phyloP scores from a whole-genome alignment of 2,329 filamentous ascomycete genomes.

The Hawksworthiomyces lignivorus region DNA sequence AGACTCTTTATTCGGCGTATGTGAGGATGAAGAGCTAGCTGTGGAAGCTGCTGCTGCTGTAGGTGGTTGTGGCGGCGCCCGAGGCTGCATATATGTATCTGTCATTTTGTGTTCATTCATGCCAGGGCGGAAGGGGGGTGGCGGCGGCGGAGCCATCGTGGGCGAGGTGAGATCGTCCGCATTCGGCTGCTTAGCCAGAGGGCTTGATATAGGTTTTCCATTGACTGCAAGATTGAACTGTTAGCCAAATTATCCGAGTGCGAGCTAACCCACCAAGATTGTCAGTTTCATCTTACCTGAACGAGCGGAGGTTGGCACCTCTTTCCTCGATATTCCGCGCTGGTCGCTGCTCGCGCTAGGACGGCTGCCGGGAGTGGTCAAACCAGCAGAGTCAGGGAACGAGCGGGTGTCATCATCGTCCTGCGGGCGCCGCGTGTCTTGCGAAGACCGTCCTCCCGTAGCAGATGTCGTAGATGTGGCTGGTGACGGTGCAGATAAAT shows the following conservation, averaged over 20 bases:
- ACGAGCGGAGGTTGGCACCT: slow-evolving; percentile 40
- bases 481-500: slow-evolving; percentile 23
- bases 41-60: slow-evolving; percentile 31
- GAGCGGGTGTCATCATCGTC: slow-evolving; percentile 45
- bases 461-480: slow-evolving; percentile 18
- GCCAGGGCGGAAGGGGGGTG: slow-evolving; percentile 18
- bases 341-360: slow-evolving; percentile 29
- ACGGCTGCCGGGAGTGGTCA: slow-evolving; percentile 27
- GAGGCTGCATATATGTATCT: slow-evolving; percentile 51
- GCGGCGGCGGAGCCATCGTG: slow-evolving; percentile 13
- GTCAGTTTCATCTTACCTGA: slow-evolving; percentile 38
- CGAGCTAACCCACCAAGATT: too few relatives aligned
- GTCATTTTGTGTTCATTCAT: slow-evolving; percentile 34
- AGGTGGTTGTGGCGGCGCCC: slow-evolving; percentile 48
- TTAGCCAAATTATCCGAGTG: too few relatives aligned
- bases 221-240: too few relatives aligned
- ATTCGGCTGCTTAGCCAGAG: slow-evolving; percentile 6
- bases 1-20: slow-evolving; percentile 39
- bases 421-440: slow-evolving; percentile 45
- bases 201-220: slow-evolving; percentile 22
- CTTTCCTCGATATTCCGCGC: slow-evolving; percentile 57
- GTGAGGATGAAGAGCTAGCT: slow-evolving; percentile 32
- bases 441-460: slow-evolving; percentile 42
- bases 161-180: slow-evolving; percentile 6
- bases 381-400: slow-evolving; percentile 31